Conservation (phyloP, 768 basidiomycete species). For the Russula foetens region DNA sequence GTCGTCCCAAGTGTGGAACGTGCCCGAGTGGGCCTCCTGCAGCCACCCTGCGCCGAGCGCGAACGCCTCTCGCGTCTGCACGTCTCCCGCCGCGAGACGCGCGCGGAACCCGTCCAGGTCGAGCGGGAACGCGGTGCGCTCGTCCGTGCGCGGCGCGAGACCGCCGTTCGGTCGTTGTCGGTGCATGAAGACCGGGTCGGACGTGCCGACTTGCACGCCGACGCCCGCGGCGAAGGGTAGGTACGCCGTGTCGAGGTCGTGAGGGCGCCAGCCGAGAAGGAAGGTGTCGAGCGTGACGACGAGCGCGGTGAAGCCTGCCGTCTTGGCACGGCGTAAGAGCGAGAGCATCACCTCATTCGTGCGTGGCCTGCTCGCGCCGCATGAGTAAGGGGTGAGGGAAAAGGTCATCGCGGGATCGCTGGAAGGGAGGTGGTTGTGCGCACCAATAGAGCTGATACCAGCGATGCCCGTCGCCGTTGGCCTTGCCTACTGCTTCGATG, state of each 20-base stretch:
- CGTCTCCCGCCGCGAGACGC: slow-evolving; percentile 40
- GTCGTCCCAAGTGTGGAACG: slow-evolving; percentile 63
- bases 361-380: too few relatives aligned
- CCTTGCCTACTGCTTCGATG: slow-evolving; percentile 71
- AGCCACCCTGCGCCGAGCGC: slow-evolving; percentile 56
- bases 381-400: too few relatives aligned
- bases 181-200: slow-evolving; percentile 83
- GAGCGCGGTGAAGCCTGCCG: slow-evolving; percentile 60
- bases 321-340: slow-evolving; percentile 57
- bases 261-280: too few relatives aligned
- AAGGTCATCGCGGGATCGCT: not conserved
- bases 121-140: slow-evolving; percentile 50
- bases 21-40: slow-evolving; percentile 52
- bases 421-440: slow-evolving; percentile 6
- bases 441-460: slow-evolving; percentile 84
- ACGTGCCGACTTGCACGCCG: slow-evolving; percentile 57
- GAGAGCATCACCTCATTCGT: slow-evolving; percentile 61
- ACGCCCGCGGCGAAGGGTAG: slow-evolving; percentile 61
- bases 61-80: slow-evolving; percentile 31
- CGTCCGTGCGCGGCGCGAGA: slow-evolving; percentile 35
- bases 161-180: slow-evolving; percentile 34
- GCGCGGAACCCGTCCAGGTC: too few relatives aligned
- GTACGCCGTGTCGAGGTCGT: too few relatives aligned
- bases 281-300: too few relatives aligned
- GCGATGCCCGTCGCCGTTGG: slow-evolving; percentile 58